Evolutionary conservation across 1,284 basidiomycete species (phyloP).

Genomic region (Cerioporus squamosus): DNA sequence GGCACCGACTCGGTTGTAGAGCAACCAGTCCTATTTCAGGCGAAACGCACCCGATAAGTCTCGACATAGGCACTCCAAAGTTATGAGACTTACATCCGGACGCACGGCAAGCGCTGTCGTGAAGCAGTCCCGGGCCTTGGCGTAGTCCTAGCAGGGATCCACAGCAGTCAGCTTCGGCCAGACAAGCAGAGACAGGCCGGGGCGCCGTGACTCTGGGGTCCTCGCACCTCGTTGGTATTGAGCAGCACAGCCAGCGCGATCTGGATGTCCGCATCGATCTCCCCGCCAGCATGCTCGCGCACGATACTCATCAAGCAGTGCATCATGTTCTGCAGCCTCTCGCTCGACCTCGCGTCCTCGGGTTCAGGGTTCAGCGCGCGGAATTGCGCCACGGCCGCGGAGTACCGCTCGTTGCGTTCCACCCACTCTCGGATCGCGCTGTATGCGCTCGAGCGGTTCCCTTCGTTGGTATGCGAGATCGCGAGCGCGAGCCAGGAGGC

Average conservation of each 20-base stretch:
- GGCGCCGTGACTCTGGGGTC: not conserved
- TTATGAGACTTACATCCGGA: conserved; percentile 68
- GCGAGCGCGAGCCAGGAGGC: conserved; percentile 92
- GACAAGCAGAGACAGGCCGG: too few relatives aligned
- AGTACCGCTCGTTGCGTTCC: conserved; percentile 58
- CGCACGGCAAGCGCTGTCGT: conserved; percentile 84
- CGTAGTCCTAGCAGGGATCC: conserved; percentile 69
- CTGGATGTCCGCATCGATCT: conserved; percentile 93
- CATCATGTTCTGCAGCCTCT: conserved; percentile 55
- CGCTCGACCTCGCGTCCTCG: conserved; percentile 38
- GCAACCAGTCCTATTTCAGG: conserved; percentile 81
- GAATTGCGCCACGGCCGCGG: conserved; percentile 49
- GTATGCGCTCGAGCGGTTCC: conserved; percentile 73
- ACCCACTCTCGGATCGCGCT: conserved; percentile 88
- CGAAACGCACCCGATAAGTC: not conserved
- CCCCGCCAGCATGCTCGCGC: conserved; percentile 53
- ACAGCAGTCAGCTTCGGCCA: not conserved
- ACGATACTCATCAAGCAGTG: conserved; percentile 72
- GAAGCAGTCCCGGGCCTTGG: conserved; percentile 95
- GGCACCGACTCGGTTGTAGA: conserved; percentile 96
- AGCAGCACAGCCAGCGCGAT: conserved; percentile 93
- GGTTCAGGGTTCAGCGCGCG: conserved; percentile 39
- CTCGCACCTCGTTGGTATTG: conserved; percentile 83
- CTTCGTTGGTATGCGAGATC: conserved; percentile 93
- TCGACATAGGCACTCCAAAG: not conserved